Conservation (phyloP, 208 protist species). For the Tritrichomonas musculus region DNA sequence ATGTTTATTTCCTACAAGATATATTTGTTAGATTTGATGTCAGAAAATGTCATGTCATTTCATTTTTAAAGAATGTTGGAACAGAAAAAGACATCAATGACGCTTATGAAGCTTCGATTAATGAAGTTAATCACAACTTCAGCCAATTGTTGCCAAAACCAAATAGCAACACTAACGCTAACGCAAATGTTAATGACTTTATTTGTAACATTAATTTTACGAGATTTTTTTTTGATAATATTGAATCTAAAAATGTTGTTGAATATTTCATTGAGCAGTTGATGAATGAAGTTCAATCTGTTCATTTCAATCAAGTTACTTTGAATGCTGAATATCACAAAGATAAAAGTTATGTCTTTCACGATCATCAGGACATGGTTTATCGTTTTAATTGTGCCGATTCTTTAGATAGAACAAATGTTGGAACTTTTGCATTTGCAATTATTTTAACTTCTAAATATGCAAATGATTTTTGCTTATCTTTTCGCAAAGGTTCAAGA, state of each 20-base stretch:
- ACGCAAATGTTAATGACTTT: too few relatives aligned
- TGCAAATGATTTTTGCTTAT: not conserved
- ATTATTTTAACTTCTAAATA: not conserved
- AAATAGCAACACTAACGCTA: too few relatives aligned
- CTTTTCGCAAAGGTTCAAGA: not conserved
- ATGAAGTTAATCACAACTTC: not conserved
- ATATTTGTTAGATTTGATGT: not conserved
- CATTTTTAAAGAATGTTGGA: not conserved
- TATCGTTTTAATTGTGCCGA: conserved; percentile 1
- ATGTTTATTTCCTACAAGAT: not conserved
- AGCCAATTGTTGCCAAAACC: not conserved
- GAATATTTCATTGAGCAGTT: not conserved
- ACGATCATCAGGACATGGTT: not conserved
- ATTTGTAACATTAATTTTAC: too few relatives aligned
- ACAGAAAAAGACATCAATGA: too few relatives aligned
- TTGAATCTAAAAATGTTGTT: not conserved
- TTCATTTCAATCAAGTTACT: not conserved
- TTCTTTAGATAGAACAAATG: conserved; percentile 10
- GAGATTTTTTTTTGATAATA: too few relatives aligned
- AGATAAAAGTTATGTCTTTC: too few relatives aligned
- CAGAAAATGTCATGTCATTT: not conserved
- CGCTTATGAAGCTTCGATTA: not conserved
- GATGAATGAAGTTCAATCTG: not conserved
- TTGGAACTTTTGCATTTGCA: not conserved
- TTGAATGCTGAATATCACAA: not conserved